Percentiles rank a stretch among this genome's conserved stretches.
phyloP scores from a whole-genome alignment of 2,329 filamentous ascomycete species.

The Cladobotryum mycophilum region DNA sequence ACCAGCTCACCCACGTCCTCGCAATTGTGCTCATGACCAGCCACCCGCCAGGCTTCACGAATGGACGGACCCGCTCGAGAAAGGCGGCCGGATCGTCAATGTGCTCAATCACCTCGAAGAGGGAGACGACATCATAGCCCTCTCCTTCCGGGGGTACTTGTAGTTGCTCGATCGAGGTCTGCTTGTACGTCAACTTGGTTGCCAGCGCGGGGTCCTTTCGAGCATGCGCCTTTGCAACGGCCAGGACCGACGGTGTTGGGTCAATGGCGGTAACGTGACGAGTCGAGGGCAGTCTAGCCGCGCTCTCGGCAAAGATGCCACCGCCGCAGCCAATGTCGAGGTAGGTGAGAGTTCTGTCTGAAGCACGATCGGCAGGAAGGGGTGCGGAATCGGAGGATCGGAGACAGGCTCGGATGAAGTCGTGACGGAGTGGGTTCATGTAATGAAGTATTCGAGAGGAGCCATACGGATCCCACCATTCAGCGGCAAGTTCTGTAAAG shows the following conservation, averaged over 20 bases:
- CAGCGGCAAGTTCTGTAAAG: constrained; percentile 86
- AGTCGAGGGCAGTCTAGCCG: constrained; percentile 61
- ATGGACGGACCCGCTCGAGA: constrained; percentile 61
- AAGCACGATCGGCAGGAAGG: constrained; percentile 27
- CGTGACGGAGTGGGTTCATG: constrained; percentile 95
- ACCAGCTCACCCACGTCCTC: constrained; percentile 78
- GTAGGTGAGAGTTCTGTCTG: constrained; percentile 49
- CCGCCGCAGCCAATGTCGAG: constrained; percentile 94
- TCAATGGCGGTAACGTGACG: constrained; percentile 68
- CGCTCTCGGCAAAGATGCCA: constrained; percentile 90
- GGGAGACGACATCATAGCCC: constrained; percentile 70
- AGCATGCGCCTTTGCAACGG: constrained; percentile 70
- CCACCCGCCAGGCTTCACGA: constrained; percentile 89
- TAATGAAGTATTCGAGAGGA: constrained; percentile 88
- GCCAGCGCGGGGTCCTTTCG: constrained; percentile 63
- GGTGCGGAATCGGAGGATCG: constrained; percentile 35
- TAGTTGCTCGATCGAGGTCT: constrained; percentile 70
- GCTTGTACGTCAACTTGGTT: constrained; percentile 63
- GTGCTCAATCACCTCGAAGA: constrained; percentile 96
- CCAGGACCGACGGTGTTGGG: constrained; percentile 66
- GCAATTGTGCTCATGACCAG: constrained; percentile 89
- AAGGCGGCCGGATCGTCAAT: constrained; percentile 71
- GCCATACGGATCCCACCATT: constrained; percentile 96
- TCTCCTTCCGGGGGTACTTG: constrained; percentile 30
- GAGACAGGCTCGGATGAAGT: constrained; percentile 76